Conservation (phyloP, 2,329 filamentous ascomycete genomes). For the Dactylellina sp. region DNA sequence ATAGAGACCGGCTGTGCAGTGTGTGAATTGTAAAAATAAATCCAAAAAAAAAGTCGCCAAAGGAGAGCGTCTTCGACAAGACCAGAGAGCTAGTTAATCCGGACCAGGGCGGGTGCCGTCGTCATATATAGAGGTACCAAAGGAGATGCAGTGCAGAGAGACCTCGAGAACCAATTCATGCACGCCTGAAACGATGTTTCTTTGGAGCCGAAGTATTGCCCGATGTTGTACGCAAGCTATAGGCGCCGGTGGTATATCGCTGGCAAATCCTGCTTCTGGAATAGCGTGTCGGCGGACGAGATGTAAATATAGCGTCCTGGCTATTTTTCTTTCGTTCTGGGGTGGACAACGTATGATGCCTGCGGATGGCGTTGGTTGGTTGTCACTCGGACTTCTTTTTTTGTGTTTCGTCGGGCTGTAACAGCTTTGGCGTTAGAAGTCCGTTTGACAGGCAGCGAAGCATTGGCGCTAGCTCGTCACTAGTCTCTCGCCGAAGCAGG, state of each 20-base stretch:
- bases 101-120: conserved; percentile 42
- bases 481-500: neutral
- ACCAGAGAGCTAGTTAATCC: conserved; percentile 23
- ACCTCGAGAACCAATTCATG: neutral
- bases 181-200: conserved; percentile 4
- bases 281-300: neutral
- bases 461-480: conserved; percentile 26
- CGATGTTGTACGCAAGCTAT: conserved; percentile 23
- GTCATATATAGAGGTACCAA: conserved; percentile 39
- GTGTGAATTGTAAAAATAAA: no score
- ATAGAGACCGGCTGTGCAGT: conserved; percentile 7
- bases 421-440: conserved; percentile 47
- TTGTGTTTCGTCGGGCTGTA: conserved; percentile 34
- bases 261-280: neutral
- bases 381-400: neutral
- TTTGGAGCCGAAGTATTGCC: neutral
- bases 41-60: neutral
- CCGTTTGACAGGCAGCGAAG: conserved; percentile 43
- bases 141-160: neutral
- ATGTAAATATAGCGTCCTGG: conserved; percentile 34
- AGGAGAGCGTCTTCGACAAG: conserved; percentile 1
- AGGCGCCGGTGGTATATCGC: neutral
- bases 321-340: neutral
- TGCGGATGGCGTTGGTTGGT: conserved; percentile 27
- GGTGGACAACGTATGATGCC: conserved; percentile 6